Conservation (phyloP, 1,139 yeast genomes). For the Yamadazyma songkhlaensis region DNA sequence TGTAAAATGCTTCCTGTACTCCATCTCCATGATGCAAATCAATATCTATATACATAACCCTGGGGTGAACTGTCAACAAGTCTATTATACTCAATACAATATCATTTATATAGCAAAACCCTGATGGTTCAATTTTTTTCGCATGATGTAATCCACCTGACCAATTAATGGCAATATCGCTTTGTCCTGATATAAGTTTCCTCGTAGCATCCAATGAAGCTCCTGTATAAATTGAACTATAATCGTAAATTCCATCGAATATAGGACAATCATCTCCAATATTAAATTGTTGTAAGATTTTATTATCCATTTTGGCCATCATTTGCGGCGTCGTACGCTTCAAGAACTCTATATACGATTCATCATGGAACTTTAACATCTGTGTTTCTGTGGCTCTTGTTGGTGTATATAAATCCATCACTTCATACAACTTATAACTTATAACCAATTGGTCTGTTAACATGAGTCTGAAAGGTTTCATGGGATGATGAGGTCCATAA, state of each 20-base stretch:
- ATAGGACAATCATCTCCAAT: conserved; percentile 98
- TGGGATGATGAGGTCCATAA: conserved; percentile 91
- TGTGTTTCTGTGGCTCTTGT: conserved; percentile 80
- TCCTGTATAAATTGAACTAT: conserved; percentile 92
- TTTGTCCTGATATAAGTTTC: conserved; percentile 84
- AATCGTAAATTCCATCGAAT: conserved; percentile 93
- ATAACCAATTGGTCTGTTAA: conserved; percentile 89
- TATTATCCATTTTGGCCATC: conserved; percentile 53
- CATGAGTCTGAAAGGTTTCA: conserved; percentile 97
- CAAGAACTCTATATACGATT: conserved; percentile 81
- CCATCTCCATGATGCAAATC: conserved; percentile 99
- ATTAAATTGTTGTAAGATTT: conserved; percentile 70
- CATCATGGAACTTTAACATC: conserved; percentile 75
- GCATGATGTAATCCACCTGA: conserved; percentile 99
- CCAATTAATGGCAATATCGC: conserved; percentile 95
- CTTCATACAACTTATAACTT: conserved; percentile 79
- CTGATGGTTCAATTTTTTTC: conserved; percentile 91
- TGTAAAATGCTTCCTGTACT: conserved; percentile 95
- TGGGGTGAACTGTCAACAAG: conserved; percentile 83
- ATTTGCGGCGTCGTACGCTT: conserved; percentile 82
- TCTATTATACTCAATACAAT: conserved; percentile 85
- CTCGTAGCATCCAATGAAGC: conserved; percentile 98
- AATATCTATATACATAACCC: conserved; percentile 93
- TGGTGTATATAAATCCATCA: conserved; percentile 88
- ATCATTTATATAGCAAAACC: conserved; percentile 80